Evolutionary conservation across 805 yeast species (phyloP), one percentile per base, ranked within the genome.

Genomic region (Cyberlindnera samutprakarnensis): DNA sequence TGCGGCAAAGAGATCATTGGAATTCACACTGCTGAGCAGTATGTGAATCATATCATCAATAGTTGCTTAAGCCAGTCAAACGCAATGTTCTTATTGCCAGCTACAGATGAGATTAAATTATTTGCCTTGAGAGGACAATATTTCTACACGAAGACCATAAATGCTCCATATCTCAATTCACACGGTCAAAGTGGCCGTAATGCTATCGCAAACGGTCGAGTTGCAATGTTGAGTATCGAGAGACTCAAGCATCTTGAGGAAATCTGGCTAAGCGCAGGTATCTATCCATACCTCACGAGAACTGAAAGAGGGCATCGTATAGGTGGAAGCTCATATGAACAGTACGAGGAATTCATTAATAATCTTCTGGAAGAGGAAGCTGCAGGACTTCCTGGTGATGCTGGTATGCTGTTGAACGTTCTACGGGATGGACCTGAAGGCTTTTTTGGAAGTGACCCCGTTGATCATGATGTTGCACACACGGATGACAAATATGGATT

Each of bases 151-250:
- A 55, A 51, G 15, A 58, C 61, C 7, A 62, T 71, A 40, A 70
- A 70, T 34, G 81, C 84, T 0, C 92, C 90, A 11, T 83, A 80
- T 48, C 57, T 83, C 49, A 80, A 84, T 33, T 62, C 64, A 5
- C 87, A 81, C 53, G 94, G 94, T 15, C 92, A 83, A 51, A 69
- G 78, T 4, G 81, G 81, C 20, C 61, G 63, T 8, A 68, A 69
- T 14, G 64, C 75, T 3, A 59, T 65, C 38, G 66, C 68, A 11
- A 70, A 73, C 13, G 81, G 77, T 28, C 72, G 67, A 33, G 46
- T 64, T 20, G 84, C 84, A 0, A 61, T 60, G 0, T 59, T 82
- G 36, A 70, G 69, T 45, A 40, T 57, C 13, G 61, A 58, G 16
- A 64, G 94, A 33, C 79, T 72, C 53, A 58, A 64, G 22, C 65